Evolutionary conservation across 306 rosid genomes (phyloP), one percentile per base, ranked within the genome.

Genomic region (Elaeagnus macrophylla): DNA sequence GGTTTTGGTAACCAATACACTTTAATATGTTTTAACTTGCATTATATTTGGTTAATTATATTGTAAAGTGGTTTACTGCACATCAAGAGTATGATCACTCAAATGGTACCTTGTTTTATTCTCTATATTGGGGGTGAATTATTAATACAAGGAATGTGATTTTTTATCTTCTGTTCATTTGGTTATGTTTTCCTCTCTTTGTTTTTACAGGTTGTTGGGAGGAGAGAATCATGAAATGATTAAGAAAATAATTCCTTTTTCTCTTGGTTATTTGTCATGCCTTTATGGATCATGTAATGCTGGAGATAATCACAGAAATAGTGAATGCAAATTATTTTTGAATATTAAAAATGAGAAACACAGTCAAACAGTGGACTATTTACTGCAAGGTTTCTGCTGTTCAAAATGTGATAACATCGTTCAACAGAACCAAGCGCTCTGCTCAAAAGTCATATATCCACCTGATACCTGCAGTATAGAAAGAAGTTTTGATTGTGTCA

Each of bases 261-360:
- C 79, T 71, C 82, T 86, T 71, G 95, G 97, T 54, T 74, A 81
- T 56, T 75, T 86, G 81, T 82, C 96, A 55, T 91, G 97, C 77
- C 93, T 91, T 50, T 67, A 53, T 68, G 97, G 96, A 67, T 83
- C 93, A 48, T 78, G 74, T 69, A 71, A 71, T 51, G 59, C 73
- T 53, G 67, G 48, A 69, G 54, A 73, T 48, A 73, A 59, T 61
- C 60, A 32, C 17, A 66, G 57, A 39, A 59, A 39, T 65, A 73
- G 82, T 52, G 57, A 59, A 60, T 86, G 95, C 78, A 80, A 69
- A 53, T 72, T 91, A 51, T 67, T 72, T 68, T 64, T 74, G 42
- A 72, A 71, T 55, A 36, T 54, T 44, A 77, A 68, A 25, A 67
- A 39, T 67, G 84, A 77, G 60, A 70, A 69, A 68, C 58, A 46